Base-by-base conservation (phyloP, 2,329 filamentous ascomycete genomes). In the Colletotrichum liaoningense region DNA sequence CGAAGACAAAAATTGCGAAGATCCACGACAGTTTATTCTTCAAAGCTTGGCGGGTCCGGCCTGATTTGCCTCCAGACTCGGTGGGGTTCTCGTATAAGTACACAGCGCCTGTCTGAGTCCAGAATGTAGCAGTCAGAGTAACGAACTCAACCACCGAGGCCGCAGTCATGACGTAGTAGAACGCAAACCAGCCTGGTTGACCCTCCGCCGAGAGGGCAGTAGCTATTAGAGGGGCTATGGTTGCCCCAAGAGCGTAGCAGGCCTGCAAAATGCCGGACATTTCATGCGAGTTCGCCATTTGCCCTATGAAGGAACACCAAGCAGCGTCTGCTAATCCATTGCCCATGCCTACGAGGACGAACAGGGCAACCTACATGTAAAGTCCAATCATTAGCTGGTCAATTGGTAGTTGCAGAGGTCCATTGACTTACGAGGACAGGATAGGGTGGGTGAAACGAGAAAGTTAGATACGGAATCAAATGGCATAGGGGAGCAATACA, bases 221-320 rank as follows among this genome's bases (percentile, higher is more conserved):
- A 1, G 93, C 93, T 71, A 95, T 87, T 4, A 95, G 80, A 0
- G 93, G 93, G 5, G 88, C 86, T 14, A 95, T 83, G 0, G 92
- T 92, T 1, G 91, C 93, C 0, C 94, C 93, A 0, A 94, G 78
- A 1, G 93, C 93, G 78, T 94, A 95, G 54, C 89, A 89, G 1
- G 89, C 92, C 79, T 95, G 93, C 28, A 95, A 81, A 72, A 94
- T 86, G 1, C 93, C 93, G 1, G 94, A 86, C 2, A 95, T 84
- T 78, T 95, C 91, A 79, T 95, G 95, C 6, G 93, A 83, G 70
- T 90, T 89, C 14, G 89, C 87, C 91, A 96, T 93, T 77, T 91
- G 92, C 9, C 93, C 94, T 24, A 89, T 80, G 86, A 87, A 90
- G 5, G 88, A 87, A 77, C 90, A 89, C 84, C 88, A 91, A 3